These are phyloP conservation scores for Passiflora organensis DNA, from an alignment of 345 rosid species.

Conservation along the genomic window DNA sequence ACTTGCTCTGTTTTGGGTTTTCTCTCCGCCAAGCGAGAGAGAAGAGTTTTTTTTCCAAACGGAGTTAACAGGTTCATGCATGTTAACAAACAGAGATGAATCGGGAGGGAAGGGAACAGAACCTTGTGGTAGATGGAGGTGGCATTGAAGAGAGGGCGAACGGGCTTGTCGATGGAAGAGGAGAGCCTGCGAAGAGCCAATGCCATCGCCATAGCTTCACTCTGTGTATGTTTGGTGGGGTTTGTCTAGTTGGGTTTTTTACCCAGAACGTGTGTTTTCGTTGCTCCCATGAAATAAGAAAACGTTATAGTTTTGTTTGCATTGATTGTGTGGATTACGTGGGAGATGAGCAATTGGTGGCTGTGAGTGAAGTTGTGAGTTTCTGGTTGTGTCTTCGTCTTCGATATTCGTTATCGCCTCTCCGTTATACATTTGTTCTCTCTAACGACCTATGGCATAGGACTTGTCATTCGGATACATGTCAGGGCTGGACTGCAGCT, in stretches of 20 bases:
- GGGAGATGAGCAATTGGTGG: not conserved
- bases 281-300: not conserved
- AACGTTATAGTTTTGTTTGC: not conserved
- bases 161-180: slow-evolving; percentile 67
- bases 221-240: slow-evolving; percentile 2
- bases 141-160: slow-evolving; percentile 70
- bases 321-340: not conserved
- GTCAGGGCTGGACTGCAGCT: too few relatives aligned
- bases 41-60: not conserved
- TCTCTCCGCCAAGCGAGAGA: too few relatives aligned
- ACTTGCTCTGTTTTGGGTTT: too few relatives aligned
- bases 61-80: not conserved
- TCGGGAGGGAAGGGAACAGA: not conserved
- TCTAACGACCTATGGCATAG: too few relatives aligned
- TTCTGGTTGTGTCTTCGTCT: too few relatives aligned
- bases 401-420: too few relatives aligned
- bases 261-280: not conserved
- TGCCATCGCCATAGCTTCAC: slow-evolving; percentile 61
- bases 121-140: slow-evolving; percentile 66
- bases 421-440: too few relatives aligned
- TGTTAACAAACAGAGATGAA: not conserved
- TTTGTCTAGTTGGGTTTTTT: not conserved
- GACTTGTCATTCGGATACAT: too few relatives aligned
- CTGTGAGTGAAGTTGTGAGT: not conserved
- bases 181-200: slow-evolving; percentile 95